Percentiles rank a stretch among this genome's conserved stretches.
Conservation (phyloP, 2,329 filamentous ascomycete species). For the Calonectria pteridis region DNA sequence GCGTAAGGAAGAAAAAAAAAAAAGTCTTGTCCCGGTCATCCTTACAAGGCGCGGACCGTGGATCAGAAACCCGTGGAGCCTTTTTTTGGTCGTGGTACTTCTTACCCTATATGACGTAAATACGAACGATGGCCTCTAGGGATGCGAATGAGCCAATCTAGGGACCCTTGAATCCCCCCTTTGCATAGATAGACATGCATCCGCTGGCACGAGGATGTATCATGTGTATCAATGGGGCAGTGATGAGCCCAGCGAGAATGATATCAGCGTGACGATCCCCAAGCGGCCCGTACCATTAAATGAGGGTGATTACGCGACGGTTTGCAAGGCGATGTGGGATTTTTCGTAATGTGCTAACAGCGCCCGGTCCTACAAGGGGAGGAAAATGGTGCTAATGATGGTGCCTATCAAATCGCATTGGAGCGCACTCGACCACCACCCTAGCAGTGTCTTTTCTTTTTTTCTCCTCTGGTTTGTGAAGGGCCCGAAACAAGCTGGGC, state of each 20-base stretch:
- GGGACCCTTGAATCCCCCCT: neutral
- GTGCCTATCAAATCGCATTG: neutral
- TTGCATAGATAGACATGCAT: neutral
- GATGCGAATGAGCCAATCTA: neutral
- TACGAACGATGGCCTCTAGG: too few relatives aligned
- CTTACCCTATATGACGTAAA: neutral
- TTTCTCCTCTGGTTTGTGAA: neutral
- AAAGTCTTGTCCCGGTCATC: neutral
- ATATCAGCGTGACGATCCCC: conserved; percentile 6
- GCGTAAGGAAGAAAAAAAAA: neutral
- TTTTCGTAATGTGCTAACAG: neutral
- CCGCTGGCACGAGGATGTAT: neutral
- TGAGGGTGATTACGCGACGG: neutral
- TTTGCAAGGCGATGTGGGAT: neutral
- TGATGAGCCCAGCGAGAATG: neutral
- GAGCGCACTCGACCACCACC: neutral
- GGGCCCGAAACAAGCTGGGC: neutral
- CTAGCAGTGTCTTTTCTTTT: neutral
- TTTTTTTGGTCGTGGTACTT: neutral
- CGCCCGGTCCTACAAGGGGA: neutral
- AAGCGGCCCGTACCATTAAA: neutral
- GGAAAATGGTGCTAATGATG: neutral
- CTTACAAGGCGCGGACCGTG: neutral
- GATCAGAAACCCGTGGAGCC: neutral
- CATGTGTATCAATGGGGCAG: neutral